Conservation (phyloP, 2,329 filamentous ascomycete species). For the Penicillium olsonii region DNA sequence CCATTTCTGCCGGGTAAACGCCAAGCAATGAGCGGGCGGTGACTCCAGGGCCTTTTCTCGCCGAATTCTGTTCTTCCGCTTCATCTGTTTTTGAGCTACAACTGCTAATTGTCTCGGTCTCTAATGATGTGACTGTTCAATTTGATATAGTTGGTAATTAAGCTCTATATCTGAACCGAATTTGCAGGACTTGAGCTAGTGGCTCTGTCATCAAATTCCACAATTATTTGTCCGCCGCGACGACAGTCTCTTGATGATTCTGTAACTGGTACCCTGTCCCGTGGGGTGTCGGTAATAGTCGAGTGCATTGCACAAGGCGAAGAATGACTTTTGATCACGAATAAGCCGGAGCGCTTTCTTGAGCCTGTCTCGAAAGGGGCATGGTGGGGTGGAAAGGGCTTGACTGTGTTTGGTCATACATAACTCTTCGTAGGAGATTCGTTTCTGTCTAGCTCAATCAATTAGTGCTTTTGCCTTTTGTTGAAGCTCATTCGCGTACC, state of each 20-base stretch:
- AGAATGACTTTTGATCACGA: slow-evolving; percentile 79
- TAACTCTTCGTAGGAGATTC: slow-evolving; percentile 27
- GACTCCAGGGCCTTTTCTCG: slow-evolving; percentile 1
- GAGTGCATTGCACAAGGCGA: slow-evolving; percentile 69
- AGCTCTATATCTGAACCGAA: neutral
- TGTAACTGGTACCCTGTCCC: slow-evolving; percentile 61
- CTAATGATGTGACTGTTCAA: slow-evolving; percentile 11
- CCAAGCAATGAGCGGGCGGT: slow-evolving; percentile 7
- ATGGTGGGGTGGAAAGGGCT: slow-evolving; percentile 83
- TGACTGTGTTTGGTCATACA: slow-evolving; percentile 94
- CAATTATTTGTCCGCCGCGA: slow-evolving; percentile 46
- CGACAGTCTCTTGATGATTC: slow-evolving; percentile 53
- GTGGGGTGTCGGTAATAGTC: slow-evolving; percentile 73
- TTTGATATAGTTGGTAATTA: neutral
- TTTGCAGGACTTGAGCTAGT: neutral
- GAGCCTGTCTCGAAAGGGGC: slow-evolving; percentile 76
- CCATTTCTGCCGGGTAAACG: slow-evolving; percentile 7
- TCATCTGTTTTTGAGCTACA: neutral
- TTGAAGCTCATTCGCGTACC: neutral
- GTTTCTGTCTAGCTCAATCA: slow-evolving; percentile 6
- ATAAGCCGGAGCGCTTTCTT: slow-evolving; percentile 99
- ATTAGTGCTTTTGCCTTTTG: neutral
- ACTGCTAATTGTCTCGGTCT: slow-evolving; percentile 5
- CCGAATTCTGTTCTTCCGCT: neutral
- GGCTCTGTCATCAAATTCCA: neutral